phyloP scores from a whole-genome alignment of 1,284 basidiomycete species.

The Hymenochaete sp. region DNA sequence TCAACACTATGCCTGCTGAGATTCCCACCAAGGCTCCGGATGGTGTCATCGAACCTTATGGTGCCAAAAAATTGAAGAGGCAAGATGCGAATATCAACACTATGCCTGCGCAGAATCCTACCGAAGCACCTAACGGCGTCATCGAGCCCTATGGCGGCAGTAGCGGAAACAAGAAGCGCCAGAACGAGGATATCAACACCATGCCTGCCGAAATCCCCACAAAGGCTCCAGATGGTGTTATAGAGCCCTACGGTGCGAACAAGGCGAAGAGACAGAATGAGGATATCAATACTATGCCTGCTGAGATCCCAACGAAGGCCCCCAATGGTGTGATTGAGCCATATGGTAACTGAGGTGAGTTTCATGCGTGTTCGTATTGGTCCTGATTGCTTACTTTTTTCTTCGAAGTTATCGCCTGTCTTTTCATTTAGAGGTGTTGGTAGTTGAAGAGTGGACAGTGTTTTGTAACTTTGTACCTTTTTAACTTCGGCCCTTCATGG shows the following conservation, averaged over 20 bases:
- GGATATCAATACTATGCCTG: constrained; percentile 24
- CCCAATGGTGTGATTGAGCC: constrained; percentile 21
- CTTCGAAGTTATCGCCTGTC: background rate
- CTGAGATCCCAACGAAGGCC: constrained; percentile 22
- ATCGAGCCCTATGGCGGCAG: constrained; percentile 22
- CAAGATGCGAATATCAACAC: constrained; percentile 19
- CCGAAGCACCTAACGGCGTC: constrained; percentile 19
- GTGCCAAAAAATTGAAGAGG: constrained; percentile 13
- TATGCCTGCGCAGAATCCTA: constrained; percentile 22
- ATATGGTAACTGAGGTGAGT: constrained; percentile 17
- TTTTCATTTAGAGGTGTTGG: too few relatives aligned
- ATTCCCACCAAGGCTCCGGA: constrained; percentile 27
- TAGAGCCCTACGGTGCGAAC: constrained; percentile 15
- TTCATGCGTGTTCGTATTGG: too few relatives aligned
- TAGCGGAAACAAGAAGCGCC: constrained; percentile 19
- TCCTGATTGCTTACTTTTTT: constrained; percentile 1
- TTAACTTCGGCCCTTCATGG: too few relatives aligned
- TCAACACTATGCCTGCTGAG: constrained; percentile 27
- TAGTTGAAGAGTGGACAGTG: too few relatives aligned
- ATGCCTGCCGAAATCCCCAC: constrained; percentile 30
- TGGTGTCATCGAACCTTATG: constrained; percentile 21
- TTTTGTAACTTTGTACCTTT: too few relatives aligned
- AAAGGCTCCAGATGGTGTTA: constrained; percentile 26
- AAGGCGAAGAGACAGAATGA: constrained; percentile 18
- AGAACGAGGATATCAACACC: constrained; percentile 23